These are phyloP conservation scores for Scutellaria minor DNA, from an alignment of 257 asterid species.

Conservation along the genomic window DNA sequence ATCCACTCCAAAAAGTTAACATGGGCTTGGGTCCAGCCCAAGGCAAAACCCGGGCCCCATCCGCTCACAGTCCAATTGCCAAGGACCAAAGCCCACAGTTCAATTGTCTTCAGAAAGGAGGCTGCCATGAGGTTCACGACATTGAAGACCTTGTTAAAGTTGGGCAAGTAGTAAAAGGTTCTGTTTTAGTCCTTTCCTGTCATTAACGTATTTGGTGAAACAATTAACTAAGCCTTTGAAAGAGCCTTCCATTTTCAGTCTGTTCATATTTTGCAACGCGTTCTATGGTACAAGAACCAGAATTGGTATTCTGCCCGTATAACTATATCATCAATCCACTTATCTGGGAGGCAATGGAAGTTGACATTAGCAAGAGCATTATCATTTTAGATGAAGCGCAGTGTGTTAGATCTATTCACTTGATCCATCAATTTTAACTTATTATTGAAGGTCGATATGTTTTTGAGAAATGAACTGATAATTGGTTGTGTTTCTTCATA, in stretches of 20 bases:
- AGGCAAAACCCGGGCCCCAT: no score
- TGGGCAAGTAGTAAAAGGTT: constrained; percentile 92
- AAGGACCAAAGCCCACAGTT: no score
- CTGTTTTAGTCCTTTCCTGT: constrained; percentile 22
- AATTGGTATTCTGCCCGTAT: constrained; percentile 92
- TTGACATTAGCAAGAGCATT: constrained; percentile 68
- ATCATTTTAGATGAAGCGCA: constrained; percentile 98
- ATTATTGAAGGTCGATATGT: constrained; percentile 10
- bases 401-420: constrained; percentile 58
- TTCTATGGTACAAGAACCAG: constrained; percentile 82
- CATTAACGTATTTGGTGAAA: constrained; percentile 20
- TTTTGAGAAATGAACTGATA: constrained; percentile 28
- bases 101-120: constrained; percentile 92
- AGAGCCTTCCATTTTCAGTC: constrained; percentile 58
- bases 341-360: constrained; percentile 90
- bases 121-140: constrained; percentile 94
- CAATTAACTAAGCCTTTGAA: constrained; percentile 37
- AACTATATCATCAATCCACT: constrained; percentile 83
- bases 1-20: no score
- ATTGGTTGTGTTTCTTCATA: constrained; percentile 17
- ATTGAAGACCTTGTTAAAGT: constrained; percentile 97
- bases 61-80: no score
- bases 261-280: constrained; percentile 95
- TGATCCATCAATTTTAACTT: constrained; percentile 25
- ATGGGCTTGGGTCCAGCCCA: no score